Conservation (phyloP, 768 basidiomycete genomes). For the Pholiota conissans region DNA sequence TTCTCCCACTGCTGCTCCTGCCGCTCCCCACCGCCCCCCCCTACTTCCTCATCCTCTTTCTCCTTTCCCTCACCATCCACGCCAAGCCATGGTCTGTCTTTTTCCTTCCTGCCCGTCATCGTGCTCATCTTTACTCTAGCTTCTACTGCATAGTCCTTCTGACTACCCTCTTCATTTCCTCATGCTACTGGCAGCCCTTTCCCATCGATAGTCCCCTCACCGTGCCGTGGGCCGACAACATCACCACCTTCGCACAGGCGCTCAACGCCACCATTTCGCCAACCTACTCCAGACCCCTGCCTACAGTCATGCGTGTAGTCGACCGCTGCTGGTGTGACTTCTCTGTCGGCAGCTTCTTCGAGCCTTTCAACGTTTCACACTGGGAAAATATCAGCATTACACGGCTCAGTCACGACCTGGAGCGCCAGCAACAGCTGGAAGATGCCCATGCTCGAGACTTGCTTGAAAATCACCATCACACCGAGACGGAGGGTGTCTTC, state of each 20-base stretch:
- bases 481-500: not conserved
- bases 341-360: slow-evolving; percentile 61
- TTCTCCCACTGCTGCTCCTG: slow-evolving; percentile 71
- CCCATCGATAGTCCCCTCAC: slow-evolving; percentile 63
- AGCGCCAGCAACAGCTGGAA: slow-evolving; percentile 29
- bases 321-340: slow-evolving; percentile 91
- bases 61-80: slow-evolving; percentile 76
- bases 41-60: slow-evolving; percentile 75
- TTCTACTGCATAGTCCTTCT: slow-evolving; percentile 88
- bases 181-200: slow-evolving; percentile 89
- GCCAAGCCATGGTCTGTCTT: slow-evolving; percentile 77
- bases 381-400: slow-evolving; percentile 75
- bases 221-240: slow-evolving; percentile 64
- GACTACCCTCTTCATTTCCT: slow-evolving; percentile 79
- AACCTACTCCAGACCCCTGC: slow-evolving; percentile 43
- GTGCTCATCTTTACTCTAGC: slow-evolving; percentile 35
- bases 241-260: slow-evolving; percentile 73
- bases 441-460: slow-evolving; percentile 10
- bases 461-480: not conserved
- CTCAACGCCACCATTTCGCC: slow-evolving; percentile 47
- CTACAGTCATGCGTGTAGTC: slow-evolving; percentile 59
- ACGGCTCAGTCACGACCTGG: slow-evolving; percentile 40
- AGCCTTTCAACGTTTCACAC: slow-evolving; percentile 71
- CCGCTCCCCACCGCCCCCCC: slow-evolving; percentile 81
- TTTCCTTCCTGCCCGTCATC: not conserved